Evolutionary conservation across 768 basidiomycete species (phyloP).

Genomic region (Fomitopsis serialis): DNA sequence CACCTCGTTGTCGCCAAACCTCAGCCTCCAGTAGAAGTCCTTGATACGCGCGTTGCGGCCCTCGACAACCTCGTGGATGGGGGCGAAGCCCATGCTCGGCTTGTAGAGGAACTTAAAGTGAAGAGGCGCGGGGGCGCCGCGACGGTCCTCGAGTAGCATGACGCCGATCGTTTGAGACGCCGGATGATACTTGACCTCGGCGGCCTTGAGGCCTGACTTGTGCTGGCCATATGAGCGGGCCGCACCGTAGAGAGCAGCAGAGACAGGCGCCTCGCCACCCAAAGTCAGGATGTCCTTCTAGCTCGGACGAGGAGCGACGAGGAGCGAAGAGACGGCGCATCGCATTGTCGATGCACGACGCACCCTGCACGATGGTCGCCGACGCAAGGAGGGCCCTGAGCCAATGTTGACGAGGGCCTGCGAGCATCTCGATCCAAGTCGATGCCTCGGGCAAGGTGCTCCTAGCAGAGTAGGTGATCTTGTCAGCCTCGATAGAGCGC

Average conservation of each 20-base stretch:
- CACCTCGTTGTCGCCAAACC: conserved; percentile 85
- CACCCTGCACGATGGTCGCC: conserved; percentile 81
- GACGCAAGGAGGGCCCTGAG: conserved; percentile 79
- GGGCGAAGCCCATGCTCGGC: conserved; percentile 82
- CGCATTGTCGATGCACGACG: too few relatives aligned
- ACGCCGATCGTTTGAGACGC: conserved; percentile 57
- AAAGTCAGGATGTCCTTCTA: too few relatives aligned
- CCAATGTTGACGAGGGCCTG: conserved; percentile 82
- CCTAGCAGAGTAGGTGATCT: too few relatives aligned
- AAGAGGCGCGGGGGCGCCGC: conserved; percentile 55
- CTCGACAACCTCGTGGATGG: conserved; percentile 85
- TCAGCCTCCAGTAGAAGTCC: conserved; percentile 96
- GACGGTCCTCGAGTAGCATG: conserved; percentile 80
- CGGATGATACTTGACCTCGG: conserved; percentile 61
- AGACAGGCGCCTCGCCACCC: conserved; percentile 52
- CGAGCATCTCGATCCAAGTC: conserved; percentile 80
- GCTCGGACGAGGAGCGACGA: too few relatives aligned
- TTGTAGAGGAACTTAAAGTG: conserved; percentile 90
- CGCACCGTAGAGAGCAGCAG: conserved; percentile 68
- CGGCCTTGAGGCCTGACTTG: conserved; percentile 72
- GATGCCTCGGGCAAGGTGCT: too few relatives aligned
- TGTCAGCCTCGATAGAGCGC: too few relatives aligned
- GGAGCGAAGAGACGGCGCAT: too few relatives aligned
- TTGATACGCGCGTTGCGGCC: conserved; percentile 90
- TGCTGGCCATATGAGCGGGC: conserved; percentile 78